Percentiles rank a stretch among this genome's conserved stretches.
phyloP scores from a whole-genome alignment of 164 flowering plant genomes.

The Umbellularia californica region DNA sequence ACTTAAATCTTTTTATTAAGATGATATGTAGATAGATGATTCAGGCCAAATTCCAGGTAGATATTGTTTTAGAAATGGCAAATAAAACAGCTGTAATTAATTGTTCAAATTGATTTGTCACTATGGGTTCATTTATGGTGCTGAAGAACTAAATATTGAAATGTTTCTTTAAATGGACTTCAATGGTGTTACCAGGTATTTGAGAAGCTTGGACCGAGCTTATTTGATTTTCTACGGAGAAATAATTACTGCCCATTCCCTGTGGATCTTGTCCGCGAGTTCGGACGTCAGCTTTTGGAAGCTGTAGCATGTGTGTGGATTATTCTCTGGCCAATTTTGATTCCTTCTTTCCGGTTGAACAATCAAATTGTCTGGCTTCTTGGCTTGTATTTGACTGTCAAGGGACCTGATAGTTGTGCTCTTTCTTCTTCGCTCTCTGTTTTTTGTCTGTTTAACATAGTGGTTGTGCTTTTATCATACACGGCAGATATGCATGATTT shows the following conservation, averaged over 20 bases:
- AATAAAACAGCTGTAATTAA: not conserved
- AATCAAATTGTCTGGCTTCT: conserved; percentile 12
- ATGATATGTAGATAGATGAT: not conserved
- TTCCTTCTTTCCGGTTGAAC: conserved; percentile 9
- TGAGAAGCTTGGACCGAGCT: conserved; percentile 99
- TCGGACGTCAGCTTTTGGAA: conserved; percentile 96
- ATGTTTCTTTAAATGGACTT: conserved; percentile 53
- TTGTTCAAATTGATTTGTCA: not conserved
- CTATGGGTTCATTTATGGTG: conserved; percentile 11
- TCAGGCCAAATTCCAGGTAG: not conserved
- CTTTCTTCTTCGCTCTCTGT: not conserved
- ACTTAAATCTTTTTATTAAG: not conserved
- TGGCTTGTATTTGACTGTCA: conserved; percentile 22
- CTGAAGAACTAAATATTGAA: conserved; percentile 37
- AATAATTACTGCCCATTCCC: conserved; percentile 80
- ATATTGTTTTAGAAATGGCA: not conserved
- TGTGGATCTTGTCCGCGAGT: conserved; percentile 90
- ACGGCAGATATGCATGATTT: conserved; percentile 83
- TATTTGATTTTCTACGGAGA: conserved; percentile 88
- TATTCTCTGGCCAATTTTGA: conserved; percentile 26
- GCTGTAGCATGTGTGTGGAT: conserved; percentile 95
- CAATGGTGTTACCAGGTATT: conserved; percentile 77
- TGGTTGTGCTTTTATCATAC: conserved; percentile 24
- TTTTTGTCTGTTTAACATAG: conserved; percentile 8
- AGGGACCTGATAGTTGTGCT: conserved; percentile 11